Evolutionary conservation across 2,329 filamentous ascomycete genomes (phyloP).

Genomic region (Hawksworthiomyces lignivorus): DNA sequence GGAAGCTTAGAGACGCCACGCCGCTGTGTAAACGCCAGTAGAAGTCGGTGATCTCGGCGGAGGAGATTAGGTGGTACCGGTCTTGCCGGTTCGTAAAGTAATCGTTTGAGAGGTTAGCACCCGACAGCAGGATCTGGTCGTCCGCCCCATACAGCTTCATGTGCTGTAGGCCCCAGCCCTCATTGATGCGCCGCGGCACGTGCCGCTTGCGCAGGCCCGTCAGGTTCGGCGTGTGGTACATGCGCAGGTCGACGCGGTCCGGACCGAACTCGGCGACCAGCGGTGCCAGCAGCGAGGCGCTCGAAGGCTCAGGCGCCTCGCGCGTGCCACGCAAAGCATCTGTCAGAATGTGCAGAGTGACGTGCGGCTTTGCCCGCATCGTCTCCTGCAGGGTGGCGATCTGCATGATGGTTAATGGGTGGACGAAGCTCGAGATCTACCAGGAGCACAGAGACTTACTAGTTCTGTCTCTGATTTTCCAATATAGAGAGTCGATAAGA

Average conservation of each 20-base stretch:
- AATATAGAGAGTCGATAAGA: conserved; percentile 93
- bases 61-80: conserved; percentile 85
- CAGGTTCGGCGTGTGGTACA: conserved; percentile 97
- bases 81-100: conserved; percentile 97
- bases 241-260: conserved; percentile 80
- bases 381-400: conserved; percentile 71
- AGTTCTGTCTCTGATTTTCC: conserved; percentile 88
- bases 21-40: conserved; percentile 71
- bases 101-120: conserved; percentile 84
- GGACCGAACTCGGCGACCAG: conserved; percentile 78
- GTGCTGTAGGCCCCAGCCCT: conserved; percentile 96
- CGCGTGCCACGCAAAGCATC: conserved; percentile 87
- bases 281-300: conserved; percentile 78
- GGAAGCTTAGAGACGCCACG: conserved; percentile 74
- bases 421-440: no score
- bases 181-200: conserved; percentile 85
- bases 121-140: conserved; percentile 90
- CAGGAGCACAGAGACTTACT: conserved; percentile 32
- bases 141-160: conserved; percentile 98
- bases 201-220: conserved; percentile 77
- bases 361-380: conserved; percentile 62
- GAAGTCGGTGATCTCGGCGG: conserved; percentile 70
- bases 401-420: no score
- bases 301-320: conserved; percentile 78
- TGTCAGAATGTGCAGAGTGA: conserved; percentile 82